These are phyloP conservation scores for Penicillium janthinellum DNA, from an alignment of 2,329 filamentous ascomycete genomes.

Conservation along the genomic window DNA sequence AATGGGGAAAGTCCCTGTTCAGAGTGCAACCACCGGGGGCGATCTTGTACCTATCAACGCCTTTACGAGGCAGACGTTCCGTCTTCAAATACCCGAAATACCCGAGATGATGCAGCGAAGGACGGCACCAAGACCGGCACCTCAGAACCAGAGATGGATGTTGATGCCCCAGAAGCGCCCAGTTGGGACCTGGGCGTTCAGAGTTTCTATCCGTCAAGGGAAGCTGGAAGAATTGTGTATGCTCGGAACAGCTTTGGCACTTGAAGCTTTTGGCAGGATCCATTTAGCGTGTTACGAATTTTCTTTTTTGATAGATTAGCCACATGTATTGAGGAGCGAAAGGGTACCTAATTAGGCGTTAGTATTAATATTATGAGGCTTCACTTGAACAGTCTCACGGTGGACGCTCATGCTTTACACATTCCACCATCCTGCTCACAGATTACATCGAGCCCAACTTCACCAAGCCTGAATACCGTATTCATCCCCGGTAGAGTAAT, in stretches of 20 bases:
- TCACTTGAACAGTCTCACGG: not conserved
- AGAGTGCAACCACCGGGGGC: constrained; percentile 25
- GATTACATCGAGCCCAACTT: not conserved
- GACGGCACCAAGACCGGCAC: not conserved
- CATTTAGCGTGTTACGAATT: not conserved
- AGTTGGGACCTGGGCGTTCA: constrained; percentile 25
- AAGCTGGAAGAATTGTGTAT: constrained; percentile 6
- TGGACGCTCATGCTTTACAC: not conserved
- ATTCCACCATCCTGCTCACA: not conserved
- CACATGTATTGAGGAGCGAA: not conserved
- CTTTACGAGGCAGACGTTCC: constrained; percentile 10
- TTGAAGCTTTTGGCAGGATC: not conserved
- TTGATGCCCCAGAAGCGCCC: not conserved
- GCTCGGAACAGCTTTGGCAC: constrained; percentile 10
- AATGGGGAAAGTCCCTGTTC: constrained; percentile 26
- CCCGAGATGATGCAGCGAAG: not conserved
- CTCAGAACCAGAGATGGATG: not conserved
- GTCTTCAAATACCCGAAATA: not conserved
- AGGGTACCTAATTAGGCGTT: not conserved
- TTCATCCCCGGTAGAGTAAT: not conserved
- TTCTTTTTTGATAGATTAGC: too few relatives aligned
- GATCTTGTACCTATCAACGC: constrained; percentile 28
- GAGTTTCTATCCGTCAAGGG: constrained; percentile 20
- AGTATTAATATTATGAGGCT: not conserved
- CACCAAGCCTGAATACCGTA: not conserved